Evolutionary conservation across 2,329 filamentous ascomycete genomes (phyloP).

Genomic region (Arthrobotrys conoides): DNA sequence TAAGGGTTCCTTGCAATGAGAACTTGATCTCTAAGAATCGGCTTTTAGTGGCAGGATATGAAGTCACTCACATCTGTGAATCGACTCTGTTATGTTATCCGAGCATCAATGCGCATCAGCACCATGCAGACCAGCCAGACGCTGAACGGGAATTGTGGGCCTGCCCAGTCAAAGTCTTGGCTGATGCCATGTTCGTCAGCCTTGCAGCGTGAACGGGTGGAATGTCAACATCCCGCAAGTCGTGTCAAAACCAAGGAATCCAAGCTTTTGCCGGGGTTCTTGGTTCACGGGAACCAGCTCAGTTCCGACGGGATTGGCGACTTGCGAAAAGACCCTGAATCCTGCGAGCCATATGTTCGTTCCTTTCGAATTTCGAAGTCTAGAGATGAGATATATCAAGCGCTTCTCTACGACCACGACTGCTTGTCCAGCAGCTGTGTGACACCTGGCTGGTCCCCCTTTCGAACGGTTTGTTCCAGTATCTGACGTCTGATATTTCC

Average conservation of each 20-base stretch:
- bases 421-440: slow-evolving; percentile 10
- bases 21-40: too few species aligned
- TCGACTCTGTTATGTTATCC: too few species aligned
- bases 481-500: slow-evolving; percentile 29
- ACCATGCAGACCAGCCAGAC: too few species aligned
- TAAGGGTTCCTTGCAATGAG: neutral
- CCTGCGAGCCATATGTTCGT: neutral
- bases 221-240: slow-evolving; percentile 29
- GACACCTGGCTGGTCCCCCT: slow-evolving; percentile 24
- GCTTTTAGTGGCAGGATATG: neutral
- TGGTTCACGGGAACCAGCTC: slow-evolving; percentile 11
- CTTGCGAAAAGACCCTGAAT: slow-evolving; percentile 16
- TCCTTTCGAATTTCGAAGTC: neutral
- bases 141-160: too few species aligned
- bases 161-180: too few species aligned
- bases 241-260: slow-evolving; percentile 27
- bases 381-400: neutral
- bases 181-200: slow-evolving; percentile 45
- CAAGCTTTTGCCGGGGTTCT: slow-evolving; percentile 48
- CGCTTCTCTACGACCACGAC: too few species aligned
- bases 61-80: too few species aligned
- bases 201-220: slow-evolving; percentile 13
- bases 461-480: slow-evolving; percentile 21
- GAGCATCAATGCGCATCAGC: too few species aligned
- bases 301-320: slow-evolving; percentile 11